Percentiles rank a stretch among this genome's conserved stretches.
Evolutionary conservation across 2,329 filamentous ascomycete genomes (phyloP).

Genomic region (Colletotrichum spinosum): DNA sequence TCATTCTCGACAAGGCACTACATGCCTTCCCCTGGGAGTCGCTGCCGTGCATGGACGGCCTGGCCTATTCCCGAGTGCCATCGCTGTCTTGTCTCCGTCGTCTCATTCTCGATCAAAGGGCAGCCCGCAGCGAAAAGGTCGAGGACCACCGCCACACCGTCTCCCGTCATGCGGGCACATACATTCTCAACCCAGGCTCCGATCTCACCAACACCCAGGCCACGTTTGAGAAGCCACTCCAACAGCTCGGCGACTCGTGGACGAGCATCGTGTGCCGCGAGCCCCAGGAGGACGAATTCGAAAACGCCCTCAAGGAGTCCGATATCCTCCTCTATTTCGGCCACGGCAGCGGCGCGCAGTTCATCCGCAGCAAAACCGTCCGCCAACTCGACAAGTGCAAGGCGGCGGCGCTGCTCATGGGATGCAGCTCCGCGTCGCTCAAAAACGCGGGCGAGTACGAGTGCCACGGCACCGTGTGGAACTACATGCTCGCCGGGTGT

Average conservation of each 20-base stretch:
- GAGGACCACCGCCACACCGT: slow-evolving; percentile 58
- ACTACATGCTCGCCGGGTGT: slow-evolving; percentile 89
- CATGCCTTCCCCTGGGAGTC: slow-evolving; percentile 98
- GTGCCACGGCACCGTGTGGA: slow-evolving; percentile 88
- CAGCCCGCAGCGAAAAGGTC: slow-evolving; percentile 17
- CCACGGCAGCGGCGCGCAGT: slow-evolving; percentile 94
- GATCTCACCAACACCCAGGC: slow-evolving; percentile 85
- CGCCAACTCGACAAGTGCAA: slow-evolving; percentile 79
- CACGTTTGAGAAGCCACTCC: slow-evolving; percentile 77
- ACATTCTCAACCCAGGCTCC: slow-evolving; percentile 89
- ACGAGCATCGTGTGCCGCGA: slow-evolving; percentile 73
- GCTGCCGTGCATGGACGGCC: slow-evolving; percentile 82
- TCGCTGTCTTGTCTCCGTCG: slow-evolving; percentile 86
- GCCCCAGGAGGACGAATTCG: slow-evolving; percentile 84
- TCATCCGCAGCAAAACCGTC: slow-evolving; percentile 87
- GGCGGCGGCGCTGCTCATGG: slow-evolving; percentile 89
- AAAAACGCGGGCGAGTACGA: slow-evolving; percentile 88
- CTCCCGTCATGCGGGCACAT: slow-evolving; percentile 70
- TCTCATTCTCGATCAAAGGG: slow-evolving; percentile 69
- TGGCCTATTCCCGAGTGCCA: slow-evolving; percentile 87
- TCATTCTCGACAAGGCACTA: slow-evolving; percentile 91
- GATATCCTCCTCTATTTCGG: slow-evolving; percentile 93
- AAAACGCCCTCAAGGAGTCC: slow-evolving; percentile 70
- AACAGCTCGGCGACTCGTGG: slow-evolving; percentile 77
- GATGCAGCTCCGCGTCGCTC: slow-evolving; percentile 88